Conservation (phyloP, 2,329 filamentous ascomycete genomes). For the Onygenales sp. region DNA sequence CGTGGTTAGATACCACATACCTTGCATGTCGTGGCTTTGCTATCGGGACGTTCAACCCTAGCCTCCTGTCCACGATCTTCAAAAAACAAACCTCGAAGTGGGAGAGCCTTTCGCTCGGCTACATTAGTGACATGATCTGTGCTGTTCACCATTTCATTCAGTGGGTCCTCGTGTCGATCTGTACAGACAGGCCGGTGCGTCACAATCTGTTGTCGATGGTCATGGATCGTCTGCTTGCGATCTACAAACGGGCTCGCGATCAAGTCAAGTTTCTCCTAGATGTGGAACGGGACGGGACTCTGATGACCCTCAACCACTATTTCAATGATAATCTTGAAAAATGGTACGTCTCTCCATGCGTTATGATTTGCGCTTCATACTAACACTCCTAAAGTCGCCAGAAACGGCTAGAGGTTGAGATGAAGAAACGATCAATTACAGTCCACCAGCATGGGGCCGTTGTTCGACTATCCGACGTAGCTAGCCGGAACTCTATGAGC, state of each 20-base stretch:
- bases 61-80: slow-evolving; percentile 32
- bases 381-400: neutral
- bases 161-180: too few relatives aligned
- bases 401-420: neutral
- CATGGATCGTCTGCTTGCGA: slow-evolving; percentile 34
- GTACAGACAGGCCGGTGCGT: slow-evolving; percentile 35
- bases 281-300: slow-evolving; percentile 40
- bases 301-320: slow-evolving; percentile 42
- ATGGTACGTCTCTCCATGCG: slow-evolving; percentile 14
- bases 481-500: slow-evolving; percentile 11
- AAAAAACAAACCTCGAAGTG: slow-evolving; percentile 48
- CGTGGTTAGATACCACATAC: slow-evolving; percentile 36
- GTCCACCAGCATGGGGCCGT: neutral
- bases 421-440: neutral
- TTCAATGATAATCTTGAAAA: slow-evolving; percentile 41
- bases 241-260: slow-evolving; percentile 41
- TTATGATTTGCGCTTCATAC: neutral
- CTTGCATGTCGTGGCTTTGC: slow-evolving; percentile 46
- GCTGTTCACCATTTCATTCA: slow-evolving; percentile 48
- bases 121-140: slow-evolving; percentile 43
- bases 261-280: slow-evolving; percentile 44
- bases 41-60: slow-evolving; percentile 39
- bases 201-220: slow-evolving; percentile 36
- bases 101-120: slow-evolving; percentile 37
- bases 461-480: too few relatives aligned